Evolutionary conservation across 2,329 filamentous ascomycete species (phyloP), one percentile per base, ranked within the genome.

Genomic region (Fusarium tupiense): DNA sequence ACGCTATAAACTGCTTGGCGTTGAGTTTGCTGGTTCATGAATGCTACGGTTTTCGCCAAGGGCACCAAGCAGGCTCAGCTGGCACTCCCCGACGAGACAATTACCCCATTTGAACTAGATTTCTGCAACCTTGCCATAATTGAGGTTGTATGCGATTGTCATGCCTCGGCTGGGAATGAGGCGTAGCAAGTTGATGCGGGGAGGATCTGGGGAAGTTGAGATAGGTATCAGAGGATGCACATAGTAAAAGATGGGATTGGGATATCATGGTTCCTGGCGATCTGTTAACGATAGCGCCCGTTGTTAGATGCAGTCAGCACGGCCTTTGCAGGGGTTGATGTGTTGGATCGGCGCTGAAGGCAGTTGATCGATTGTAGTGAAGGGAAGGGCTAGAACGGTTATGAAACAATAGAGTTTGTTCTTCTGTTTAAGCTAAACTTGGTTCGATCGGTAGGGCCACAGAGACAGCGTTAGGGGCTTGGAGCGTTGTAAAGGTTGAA

Each of bases 111-210:
- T 43, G 44, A 24, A 43, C 29, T n/a, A 40, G 38, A 35, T 29
- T 35, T n/a, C 50, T 11, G 61, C 24, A 19, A 50, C 43, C 24
- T 24, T 47, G 14, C 16, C 19, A 31, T 38, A 50, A 31, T 14
- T 24, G 33, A 52, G 17, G 38, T 5, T 14, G 8, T 52, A 60
- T 50, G 6, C 17, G 24, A 38, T 29, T 26, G 46, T 53, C 53
- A 65, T 74, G 67, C 67, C 71, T 64, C 62, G 67, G 67, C 57
- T 43, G 44, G 8, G 56, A 19, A 26, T 26, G 24, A 43, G 62
- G 37, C 59, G 58, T 41, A 56, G 44, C 31, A 33, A 26, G 35
- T 61, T 38, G 37, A 44, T 33, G 57, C 26, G 58, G 56, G 41
- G 58, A 41, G 26, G 33, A 65, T 61, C 58, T 69, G 62, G 70